Evolutionary conservation across 1,139 yeast species (phyloP).

Genomic region (Taphrina flavorubra): DNA sequence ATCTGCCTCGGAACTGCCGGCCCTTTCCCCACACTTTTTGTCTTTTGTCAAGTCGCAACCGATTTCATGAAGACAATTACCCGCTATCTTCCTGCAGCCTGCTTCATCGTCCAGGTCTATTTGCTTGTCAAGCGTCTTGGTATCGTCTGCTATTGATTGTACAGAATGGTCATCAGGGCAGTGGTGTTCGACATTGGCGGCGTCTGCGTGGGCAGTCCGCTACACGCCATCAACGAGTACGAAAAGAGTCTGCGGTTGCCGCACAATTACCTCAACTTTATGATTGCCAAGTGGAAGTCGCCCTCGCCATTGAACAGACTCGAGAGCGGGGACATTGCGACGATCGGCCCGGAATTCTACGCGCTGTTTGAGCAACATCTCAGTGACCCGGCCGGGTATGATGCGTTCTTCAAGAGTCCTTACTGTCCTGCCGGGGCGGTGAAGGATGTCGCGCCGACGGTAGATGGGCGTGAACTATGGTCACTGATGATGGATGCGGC

Average conservation of each 20-base stretch:
- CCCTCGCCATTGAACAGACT: slow-evolving; percentile 35
- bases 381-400: slow-evolving; percentile 35
- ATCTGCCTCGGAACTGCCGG: slow-evolving; percentile 6
- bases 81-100: no score
- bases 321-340: slow-evolving; percentile 21
- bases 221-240: slow-evolving; percentile 37
- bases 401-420: slow-evolving; percentile 24
- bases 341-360: slow-evolving; percentile 21
- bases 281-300: slow-evolving; percentile 40
- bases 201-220: slow-evolving; percentile 39
- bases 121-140: no score
- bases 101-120: no score
- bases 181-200: slow-evolving; percentile 39
- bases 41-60: no score
- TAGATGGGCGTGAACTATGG: slow-evolving; percentile 28
- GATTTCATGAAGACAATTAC: no score
- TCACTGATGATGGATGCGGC: slow-evolving; percentile 29
- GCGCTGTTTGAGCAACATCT: slow-evolving; percentile 24
- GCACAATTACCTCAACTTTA: slow-evolving; percentile 37
- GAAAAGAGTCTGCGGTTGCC: slow-evolving; percentile 25
- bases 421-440: slow-evolving; percentile 21
- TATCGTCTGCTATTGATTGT: no score
- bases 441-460: slow-evolving; percentile 17
- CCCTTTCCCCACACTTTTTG: neutral
- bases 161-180: slow-evolving; percentile 27